Evolutionary conservation across 176 grass and related monocot genomes (phyloP), one percentile per base, ranked within the genome.

Genomic region (Elaeis guineensis): DNA sequence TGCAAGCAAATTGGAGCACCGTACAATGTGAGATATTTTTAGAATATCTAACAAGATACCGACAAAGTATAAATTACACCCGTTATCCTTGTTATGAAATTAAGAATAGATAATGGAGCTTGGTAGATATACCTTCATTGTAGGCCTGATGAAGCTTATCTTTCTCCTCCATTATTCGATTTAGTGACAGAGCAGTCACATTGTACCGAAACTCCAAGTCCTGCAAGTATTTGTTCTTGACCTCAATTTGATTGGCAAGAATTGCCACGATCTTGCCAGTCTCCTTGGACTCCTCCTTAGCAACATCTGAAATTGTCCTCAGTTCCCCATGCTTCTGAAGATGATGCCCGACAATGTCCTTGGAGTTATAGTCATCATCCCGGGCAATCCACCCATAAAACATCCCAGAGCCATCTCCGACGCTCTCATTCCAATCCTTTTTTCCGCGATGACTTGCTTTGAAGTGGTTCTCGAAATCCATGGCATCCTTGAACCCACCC

Each of bases 171-270:
- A 83, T 79, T 1, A 79, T 35, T 54, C 64, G 75, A 48, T 57
- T 21, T 55, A 90, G 79, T 14, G 80, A 87, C 4, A 87, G 57
- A 23, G 73, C 75, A 0, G 80, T 81, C 0, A 63, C 64, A 44
- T 96, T 90, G 58, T 77, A 87, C 75, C 79, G 87, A 35, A 72
- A 78, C 80, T 85, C 83, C 80, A 90, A 74, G 51, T 90, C 83
- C 58, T 82, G 74, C 67, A 90, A 53, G 59, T 75, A 63, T 58
- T 75, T 65, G 54, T 87, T 90, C 59, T 85, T 90, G 35, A 74
- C 72, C 48, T 90, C 80, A 0, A 95, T 81, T 72, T 95, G 77
- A 67, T 57, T 70, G 15, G 78, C 73, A 22, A 96, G 57, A 66
- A 22, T 16, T 1, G 71, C 71, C 44, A 96, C 86, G 25, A 69